phyloP scores from a whole-genome alignment of 768 basidiomycete genomes.

The Lentinula raphanica region DNA sequence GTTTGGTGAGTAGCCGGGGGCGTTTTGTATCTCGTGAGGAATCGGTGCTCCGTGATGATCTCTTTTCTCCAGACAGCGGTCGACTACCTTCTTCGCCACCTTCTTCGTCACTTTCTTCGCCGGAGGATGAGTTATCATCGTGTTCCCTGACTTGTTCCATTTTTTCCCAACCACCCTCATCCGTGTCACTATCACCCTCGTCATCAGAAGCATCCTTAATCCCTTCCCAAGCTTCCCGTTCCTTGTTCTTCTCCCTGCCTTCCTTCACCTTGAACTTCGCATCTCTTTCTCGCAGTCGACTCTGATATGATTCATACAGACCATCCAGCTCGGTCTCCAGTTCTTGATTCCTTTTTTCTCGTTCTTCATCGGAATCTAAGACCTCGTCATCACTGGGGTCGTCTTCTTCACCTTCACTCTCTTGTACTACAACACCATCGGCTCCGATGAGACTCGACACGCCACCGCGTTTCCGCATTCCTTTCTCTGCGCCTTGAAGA shows the following conservation, averaged over 20 bases:
- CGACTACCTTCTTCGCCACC: too few relatives aligned
- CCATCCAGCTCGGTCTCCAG: constrained; percentile 88
- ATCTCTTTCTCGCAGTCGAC: constrained; percentile 75
- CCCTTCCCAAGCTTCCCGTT: constrained; percentile 80
- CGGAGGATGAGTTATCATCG: constrained; percentile 39
- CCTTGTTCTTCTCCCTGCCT: constrained; percentile 64
- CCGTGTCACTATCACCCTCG: constrained; percentile 39
- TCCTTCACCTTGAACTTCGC: constrained; percentile 84
- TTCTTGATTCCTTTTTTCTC: constrained; percentile 48
- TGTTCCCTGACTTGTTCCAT: constrained; percentile 52
- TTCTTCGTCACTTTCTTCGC: constrained; percentile 48
- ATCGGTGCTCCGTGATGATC: constrained; percentile 34
- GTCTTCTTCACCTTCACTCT: constrained; percentile 27
- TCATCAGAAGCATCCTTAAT: constrained; percentile 36
- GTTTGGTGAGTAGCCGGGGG: constrained; percentile 44
- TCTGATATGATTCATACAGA: constrained; percentile 83
- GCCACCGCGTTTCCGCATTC: constrained; percentile 33
- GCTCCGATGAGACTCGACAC: constrained; percentile 35
- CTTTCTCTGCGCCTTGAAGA: constrained; percentile 55
- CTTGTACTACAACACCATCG: constrained; percentile 41
- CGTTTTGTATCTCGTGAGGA: constrained; percentile 39
- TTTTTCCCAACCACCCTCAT: constrained; percentile 68
- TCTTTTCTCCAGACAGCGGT: constrained; percentile 23
- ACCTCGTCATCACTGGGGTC: constrained; percentile 31
- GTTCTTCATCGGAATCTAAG: constrained; percentile 66